These are phyloP conservation scores for Pseudogymnoascus sp. DNA, from an alignment of 2,329 filamentous ascomycete species.

Conservation along the genomic window DNA sequence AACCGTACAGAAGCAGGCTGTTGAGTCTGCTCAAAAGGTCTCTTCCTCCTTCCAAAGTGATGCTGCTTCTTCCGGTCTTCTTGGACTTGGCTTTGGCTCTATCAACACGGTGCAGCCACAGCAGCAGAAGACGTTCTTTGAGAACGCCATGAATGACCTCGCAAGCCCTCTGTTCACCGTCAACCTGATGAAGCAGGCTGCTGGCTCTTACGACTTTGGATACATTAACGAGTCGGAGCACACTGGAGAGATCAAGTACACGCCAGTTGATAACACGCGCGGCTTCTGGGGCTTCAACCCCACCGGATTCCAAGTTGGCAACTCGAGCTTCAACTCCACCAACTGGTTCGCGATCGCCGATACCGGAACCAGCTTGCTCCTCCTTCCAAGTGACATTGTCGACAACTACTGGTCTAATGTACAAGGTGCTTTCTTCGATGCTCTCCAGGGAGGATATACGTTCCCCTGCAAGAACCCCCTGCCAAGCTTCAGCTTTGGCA, in stretches of 20 bases:
- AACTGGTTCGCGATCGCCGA: slow-evolving; percentile 27
- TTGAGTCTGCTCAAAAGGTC: slow-evolving; percentile 19
- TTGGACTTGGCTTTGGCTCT: slow-evolving; percentile 45
- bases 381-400: slow-evolving; percentile 26
- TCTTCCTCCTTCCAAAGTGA: slow-evolving; percentile 21
- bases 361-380: slow-evolving; percentile 31
- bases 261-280: slow-evolving; percentile 36
- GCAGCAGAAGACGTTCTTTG: slow-evolving; percentile 17
- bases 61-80: slow-evolving; percentile 41
- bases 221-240: slow-evolving; percentile 44
- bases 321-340: slow-evolving; percentile 38
- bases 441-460: slow-evolving; percentile 24
- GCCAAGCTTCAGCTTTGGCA: slow-evolving; percentile 27
- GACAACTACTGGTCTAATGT: slow-evolving; percentile 29
- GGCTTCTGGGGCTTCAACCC: slow-evolving; percentile 48
- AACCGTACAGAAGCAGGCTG: slow-evolving; percentile 14
- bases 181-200: slow-evolving; percentile 36
- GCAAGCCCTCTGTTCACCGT: slow-evolving; percentile 44
- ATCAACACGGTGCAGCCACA: slow-evolving; percentile 14
- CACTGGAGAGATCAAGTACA: slow-evolving; percentile 43
- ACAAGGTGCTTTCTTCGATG: slow-evolving; percentile 22
- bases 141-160: slow-evolving; percentile 13
- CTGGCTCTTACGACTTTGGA: slow-evolving; percentile 45
- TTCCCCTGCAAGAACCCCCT: slow-evolving; percentile 27
- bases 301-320: slow-evolving; percentile 37